Evolutionary conservation across 148 eudicot genomes (phyloP), one percentile per base, ranked within the genome.

Genomic region (Diospyros lotus): DNA sequence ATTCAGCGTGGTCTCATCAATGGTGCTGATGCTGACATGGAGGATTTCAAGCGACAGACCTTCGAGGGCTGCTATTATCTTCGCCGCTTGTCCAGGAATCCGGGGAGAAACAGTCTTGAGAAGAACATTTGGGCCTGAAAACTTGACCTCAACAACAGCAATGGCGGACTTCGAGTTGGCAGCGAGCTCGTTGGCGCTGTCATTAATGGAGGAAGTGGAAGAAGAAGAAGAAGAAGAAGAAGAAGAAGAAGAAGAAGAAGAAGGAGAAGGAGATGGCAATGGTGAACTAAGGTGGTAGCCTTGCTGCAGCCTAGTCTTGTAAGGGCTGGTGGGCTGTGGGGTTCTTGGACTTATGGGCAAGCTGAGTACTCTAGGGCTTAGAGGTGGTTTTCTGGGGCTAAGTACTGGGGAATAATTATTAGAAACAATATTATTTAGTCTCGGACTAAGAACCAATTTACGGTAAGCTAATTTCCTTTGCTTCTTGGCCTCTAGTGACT

Each of bases 101-200:
- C 81, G 79, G 9, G 82, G 80, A 15, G 99, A 95, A 1, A 78
- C 75, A 6, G 97, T 95, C 84, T 87, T 90, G 3, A 95, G 63
- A 52, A 92, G 70, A 41, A 95, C 73, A 82, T 95, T 92, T 4
- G 93, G 75, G 11, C 94, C 96, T 2, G 90, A 82, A 52, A 95
- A 90, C 79, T 90, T 93, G 43, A 93, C 99, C 83, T 92, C 97
- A 42, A 95, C 98, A 40, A 89, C 97, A 11, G 96, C 99, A 64
- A 89, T 58, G 1, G 85, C 80, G 2, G 99, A 95, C 53, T 79
- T 95, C 5, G 92, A 93, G 80, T 82, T 88, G 0, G 97, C 98
- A 5, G 87, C 87, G 1, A 92, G 96, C 77, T 94, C 98, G 51
- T 94, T 92, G 12, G 75, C 72, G 40, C 41, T 56, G 73, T 87